A percentile compares a stretch with the other conserved stretches of the same genome.
Conservation (phyloP, 2,329 filamentous ascomycete genomes). For the Chaetomium sp. region DNA sequence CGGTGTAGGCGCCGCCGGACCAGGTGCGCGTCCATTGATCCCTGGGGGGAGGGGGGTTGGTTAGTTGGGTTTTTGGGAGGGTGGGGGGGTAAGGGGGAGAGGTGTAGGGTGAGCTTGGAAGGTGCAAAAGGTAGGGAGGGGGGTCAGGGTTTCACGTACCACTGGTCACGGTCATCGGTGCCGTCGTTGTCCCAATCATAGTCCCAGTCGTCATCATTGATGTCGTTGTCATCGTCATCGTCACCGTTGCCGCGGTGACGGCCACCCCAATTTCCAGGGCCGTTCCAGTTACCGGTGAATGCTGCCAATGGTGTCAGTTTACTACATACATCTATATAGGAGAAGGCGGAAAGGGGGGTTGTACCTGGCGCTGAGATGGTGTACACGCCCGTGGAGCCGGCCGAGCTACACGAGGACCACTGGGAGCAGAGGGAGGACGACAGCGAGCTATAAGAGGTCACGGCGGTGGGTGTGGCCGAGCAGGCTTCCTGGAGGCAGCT, state of each 20-base stretch:
- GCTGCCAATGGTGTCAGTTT: constrained; percentile 12
- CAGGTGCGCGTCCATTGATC: constrained; percentile 39
- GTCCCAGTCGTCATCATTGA: neutral
- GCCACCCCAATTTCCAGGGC: constrained; percentile 7
- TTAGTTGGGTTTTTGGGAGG: neutral
- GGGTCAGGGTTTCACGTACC: neutral
- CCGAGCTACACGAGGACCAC: constrained; percentile 45
- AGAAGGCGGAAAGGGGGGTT: neutral
- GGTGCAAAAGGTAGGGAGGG: too few relatives aligned
- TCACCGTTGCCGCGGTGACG: constrained; percentile 10
- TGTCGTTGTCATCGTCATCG: neutral
- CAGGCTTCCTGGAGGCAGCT: constrained; percentile 39
- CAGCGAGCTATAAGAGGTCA: constrained; percentile 41
- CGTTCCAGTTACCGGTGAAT: constrained; percentile 30
- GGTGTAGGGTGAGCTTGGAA: too few relatives aligned
- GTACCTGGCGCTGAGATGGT: constrained; percentile 43
- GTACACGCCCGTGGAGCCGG: constrained; percentile 44
- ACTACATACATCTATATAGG: too few relatives aligned
- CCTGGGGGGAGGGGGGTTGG: neutral
- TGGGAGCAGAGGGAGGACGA: constrained; percentile 47
- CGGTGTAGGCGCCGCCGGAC: constrained; percentile 45
- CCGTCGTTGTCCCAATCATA: constrained; percentile 12
- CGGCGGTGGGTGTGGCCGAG: constrained; percentile 38
- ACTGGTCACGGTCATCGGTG: constrained; percentile 19
- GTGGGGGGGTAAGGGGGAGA: neutral